Evolutionary conservation across 768 basidiomycete species (phyloP).

Genomic region (Xerocomus spinulosus): DNA sequence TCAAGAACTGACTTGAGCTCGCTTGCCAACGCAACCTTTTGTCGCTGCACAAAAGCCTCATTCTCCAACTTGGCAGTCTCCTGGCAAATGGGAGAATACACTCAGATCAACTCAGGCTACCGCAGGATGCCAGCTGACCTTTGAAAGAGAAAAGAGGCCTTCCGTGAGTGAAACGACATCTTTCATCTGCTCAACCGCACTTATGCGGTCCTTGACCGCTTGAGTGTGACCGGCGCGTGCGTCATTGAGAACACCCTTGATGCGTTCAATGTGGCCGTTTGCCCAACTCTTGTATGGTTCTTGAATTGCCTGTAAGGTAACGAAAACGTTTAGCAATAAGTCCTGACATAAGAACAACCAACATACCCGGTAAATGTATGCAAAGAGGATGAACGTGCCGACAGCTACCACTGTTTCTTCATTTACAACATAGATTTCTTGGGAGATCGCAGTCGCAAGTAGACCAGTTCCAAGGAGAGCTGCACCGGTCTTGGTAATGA

Average conservation of each 20-base stretch:
- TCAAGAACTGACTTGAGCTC: slow-evolving; percentile 95
- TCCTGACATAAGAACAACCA: neutral
- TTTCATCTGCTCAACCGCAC: slow-evolving; percentile 88
- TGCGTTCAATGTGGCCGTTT: slow-evolving; percentile 76
- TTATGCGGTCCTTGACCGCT: slow-evolving; percentile 90
- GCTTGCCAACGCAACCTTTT: slow-evolving; percentile 78
- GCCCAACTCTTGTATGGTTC: slow-evolving; percentile 95
- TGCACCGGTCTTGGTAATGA: slow-evolving; percentile 93
- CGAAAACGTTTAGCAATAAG: slow-evolving; percentile 9
- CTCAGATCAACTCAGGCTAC: neutral
- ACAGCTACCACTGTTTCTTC: slow-evolving; percentile 90
- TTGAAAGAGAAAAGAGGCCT: slow-evolving; percentile 87
- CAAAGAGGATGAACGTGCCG: slow-evolving; percentile 78
- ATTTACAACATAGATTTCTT: slow-evolving; percentile 96
- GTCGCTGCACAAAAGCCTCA: slow-evolving; percentile 84
- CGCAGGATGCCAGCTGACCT: slow-evolving; percentile 43
- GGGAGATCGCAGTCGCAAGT: slow-evolving; percentile 88
- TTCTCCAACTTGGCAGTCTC: slow-evolving; percentile 91
- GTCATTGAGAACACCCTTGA: slow-evolving; percentile 74
- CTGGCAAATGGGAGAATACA: slow-evolving; percentile 33
- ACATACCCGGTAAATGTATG: slow-evolving; percentile 75
- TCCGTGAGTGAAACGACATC: slow-evolving; percentile 91
- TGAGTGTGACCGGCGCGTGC: slow-evolving; percentile 88
- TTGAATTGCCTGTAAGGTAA: slow-evolving; percentile 53
- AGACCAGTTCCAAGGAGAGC: slow-evolving; percentile 88